Base-by-base conservation (phyloP, 2,329 filamentous ascomycete genomes). In the Tolypocladium guangdongense region DNA sequence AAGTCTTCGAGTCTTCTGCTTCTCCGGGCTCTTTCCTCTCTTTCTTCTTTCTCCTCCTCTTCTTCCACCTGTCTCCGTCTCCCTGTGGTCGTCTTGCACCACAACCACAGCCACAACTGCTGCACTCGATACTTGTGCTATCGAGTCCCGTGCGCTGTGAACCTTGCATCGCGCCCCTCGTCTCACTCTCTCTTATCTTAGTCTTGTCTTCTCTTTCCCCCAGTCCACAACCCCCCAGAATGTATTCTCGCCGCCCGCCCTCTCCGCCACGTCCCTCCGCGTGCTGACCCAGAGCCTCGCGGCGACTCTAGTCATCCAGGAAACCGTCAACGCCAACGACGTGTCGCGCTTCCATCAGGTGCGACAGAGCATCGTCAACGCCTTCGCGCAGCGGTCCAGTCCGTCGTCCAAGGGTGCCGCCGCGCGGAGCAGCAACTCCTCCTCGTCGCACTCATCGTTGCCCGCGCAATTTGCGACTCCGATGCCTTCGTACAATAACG, bases 261-360 rank as follows among this genome's bases (percentile, higher is more conserved):
- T 18, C 22, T 27, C 41, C 22, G 27, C 16, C 22, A 27, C 22
- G 22, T 30, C 41, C 24, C 18, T 20, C 18, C 18, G 22, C 37
- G 14, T 38, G n/a, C 55, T 59, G 36, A 55, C 27, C 35, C 49
- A 51, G 16, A 12, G 46, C 37, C 20, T 36, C 36, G 24, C 36
- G 20, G 33, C 35, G 16, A 37, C 22, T 22, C 24, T 50, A 77
- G 74, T 74, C 27, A 74, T 77, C 49, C 67, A 73, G 50, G 67
- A 72, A 36, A 67, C 68, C 22, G 62, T 68, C 48, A 63, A 62
- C 33, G 55, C 62, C 47, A 66, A 67, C 54, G 73, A 77, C 60
- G 61, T 63, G 33, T 61, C 67, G 35, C 69, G 71, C 37, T 74
- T 76, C 52, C 65, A 72, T 18, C 71, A 76, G 54, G 66, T 77